Base-by-base conservation (phyloP, 2,329 filamentous ascomycete species). In the Volutella citrinella region DNA sequence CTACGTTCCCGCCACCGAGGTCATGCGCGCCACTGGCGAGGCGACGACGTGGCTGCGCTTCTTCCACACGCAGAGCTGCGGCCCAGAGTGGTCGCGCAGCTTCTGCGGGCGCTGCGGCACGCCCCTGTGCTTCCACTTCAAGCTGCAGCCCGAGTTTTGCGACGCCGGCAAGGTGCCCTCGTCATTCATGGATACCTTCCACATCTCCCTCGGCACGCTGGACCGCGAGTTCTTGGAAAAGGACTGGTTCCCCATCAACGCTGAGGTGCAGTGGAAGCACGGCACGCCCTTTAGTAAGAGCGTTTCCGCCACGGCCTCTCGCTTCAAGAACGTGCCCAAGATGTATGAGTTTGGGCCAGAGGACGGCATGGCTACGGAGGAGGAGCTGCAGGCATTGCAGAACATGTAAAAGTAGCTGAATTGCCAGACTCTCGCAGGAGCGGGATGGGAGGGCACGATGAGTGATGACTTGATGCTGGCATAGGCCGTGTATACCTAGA, bases 91-190 rank as follows among this genome's bases (percentile, higher is more conserved):
- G 22, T 52, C 54, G 0, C 51, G 54, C 10, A 43, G 38, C 25
- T 56, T 56, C 29, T 56, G 54, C 14, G 44, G 44, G 1, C 50
- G 53, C 8, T 56, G 51, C 28, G 51, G 53, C 4, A 38, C 50
- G 1, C 40, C 36, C 5, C 8, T 53, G 1, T 38, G 35, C 24
- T 55, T 29, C 29, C 48, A 52, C 7, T 40, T 51, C 15, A 40
- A 37, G 19, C 42, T 52, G 0, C 11, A 20, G 8, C 30, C 45
- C 0, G 39, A 39, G 19, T 49, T 25, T 7, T 45, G 45, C 15
- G 27, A 36, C 7, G 39, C 27, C 11, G 49, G 33, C 1, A 39
- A 43, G n/a, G 5, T 51, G 1, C 48, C 51, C 2, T 34, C 43
- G 0, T 42, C 28, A 2, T 47, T 36, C 22, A 21, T 32, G 2